phyloP scores from a whole-genome alignment of 1,284 basidiomycete species.

The Trametes polyzona region DNA sequence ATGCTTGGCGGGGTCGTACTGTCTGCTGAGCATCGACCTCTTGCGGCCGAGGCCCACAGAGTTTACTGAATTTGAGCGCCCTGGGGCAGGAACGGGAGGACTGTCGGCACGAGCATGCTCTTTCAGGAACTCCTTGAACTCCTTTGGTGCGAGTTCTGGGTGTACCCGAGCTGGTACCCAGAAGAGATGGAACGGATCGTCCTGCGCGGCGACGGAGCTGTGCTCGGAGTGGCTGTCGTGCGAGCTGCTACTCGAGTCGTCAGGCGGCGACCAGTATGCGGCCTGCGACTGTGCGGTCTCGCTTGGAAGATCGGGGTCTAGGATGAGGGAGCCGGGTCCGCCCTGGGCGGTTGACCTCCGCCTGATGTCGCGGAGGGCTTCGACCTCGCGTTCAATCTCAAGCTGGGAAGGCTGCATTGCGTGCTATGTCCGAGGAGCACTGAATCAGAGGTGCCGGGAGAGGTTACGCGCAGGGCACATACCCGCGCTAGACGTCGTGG shows the following conservation, averaged over 20 bases:
- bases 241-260: conserved; percentile 47
- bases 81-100: conserved; percentile 37
- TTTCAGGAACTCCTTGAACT: conserved; percentile 94
- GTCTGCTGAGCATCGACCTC: conserved; percentile 88
- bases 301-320: conserved; percentile 87
- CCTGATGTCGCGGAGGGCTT: conserved; percentile 81
- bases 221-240: conserved; percentile 24
- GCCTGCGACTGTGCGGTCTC: conserved; percentile 57
- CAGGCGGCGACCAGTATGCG: conserved; percentile 51
- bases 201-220: conserved; percentile 33
- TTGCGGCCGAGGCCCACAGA: conserved; percentile 69
- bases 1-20: conserved; percentile 78
- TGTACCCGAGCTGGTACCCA: conserved; percentile 98
- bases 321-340: conserved; percentile 76
- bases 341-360: conserved; percentile 75
- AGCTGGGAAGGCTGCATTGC: conserved; percentile 76
- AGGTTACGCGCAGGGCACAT: conserved; percentile 11
- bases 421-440: conserved; percentile 10
- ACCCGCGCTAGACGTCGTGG: conserved; percentile 20
- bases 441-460: neutral
- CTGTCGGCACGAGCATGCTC: conserved; percentile 82
- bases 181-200: conserved; percentile 88
- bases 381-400: conserved; percentile 87
- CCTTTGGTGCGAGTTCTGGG: conserved; percentile 95
- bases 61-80: conserved; percentile 41